Evolutionary conservation across 1,139 yeast species (phyloP), one percentile per base, ranked within the genome.

Genomic region (Suhomyces coccinellae): DNA sequence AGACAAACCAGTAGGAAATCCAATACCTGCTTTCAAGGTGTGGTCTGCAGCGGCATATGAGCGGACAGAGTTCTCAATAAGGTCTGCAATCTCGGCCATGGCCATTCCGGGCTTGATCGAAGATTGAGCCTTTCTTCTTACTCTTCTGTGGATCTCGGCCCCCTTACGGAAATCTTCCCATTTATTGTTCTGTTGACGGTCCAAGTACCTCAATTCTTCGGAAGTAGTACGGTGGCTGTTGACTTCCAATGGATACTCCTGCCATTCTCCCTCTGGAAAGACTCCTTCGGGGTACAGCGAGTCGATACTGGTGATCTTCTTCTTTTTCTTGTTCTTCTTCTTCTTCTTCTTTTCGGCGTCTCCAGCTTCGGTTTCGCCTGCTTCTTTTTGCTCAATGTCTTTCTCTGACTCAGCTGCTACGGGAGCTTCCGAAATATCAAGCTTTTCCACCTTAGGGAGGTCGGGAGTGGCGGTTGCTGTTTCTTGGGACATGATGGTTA

Each of bases 1-100:
- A 0, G 97, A 88, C 41, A 95, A 78, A 45, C 99, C 99, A 10
- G 98, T 90, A 36, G 99, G 99, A 75, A 93, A 93, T 2, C 98
- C 99, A 58, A 91, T 82, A 35, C 99, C 99, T 11, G 91, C 95
- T 41, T 66, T 69, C 48, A 80, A 76, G 42, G 83, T 77, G 43
- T 83, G 83, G 53, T 85, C 84, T 41, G 79, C 83, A 39, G 75
- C 83, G 13, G 93, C 79, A 55, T 86, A 82, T 4, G 82, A 79
- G 56, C 98, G 78, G 2, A 88, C 86, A 0, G 93, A 80, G 61
- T 89, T 81, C 65, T 95, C 99, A 59, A 93, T 87, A 52, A 85
- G 73, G 61, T 93, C 89, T 13, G 96, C 97, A 54, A 95, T 82
- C 51, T 90, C 96, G 29, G 82, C 85, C 83, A 90, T 86, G 24